phyloP scores from a whole-genome alignment of 176 grass and related monocot genomes.

The Cenchrus americanus region DNA sequence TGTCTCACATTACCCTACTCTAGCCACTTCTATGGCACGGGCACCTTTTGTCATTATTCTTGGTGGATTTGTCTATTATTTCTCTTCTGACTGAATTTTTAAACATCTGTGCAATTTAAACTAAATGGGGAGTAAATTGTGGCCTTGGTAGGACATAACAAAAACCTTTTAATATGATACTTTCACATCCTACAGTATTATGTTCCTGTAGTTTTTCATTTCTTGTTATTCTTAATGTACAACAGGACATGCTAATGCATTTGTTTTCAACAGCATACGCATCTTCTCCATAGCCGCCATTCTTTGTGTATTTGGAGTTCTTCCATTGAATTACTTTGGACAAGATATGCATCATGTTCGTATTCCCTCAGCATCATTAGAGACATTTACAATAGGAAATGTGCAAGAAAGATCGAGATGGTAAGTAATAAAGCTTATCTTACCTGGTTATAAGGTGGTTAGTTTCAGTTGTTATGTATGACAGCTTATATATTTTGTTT shows the following conservation, averaged over 20 bases:
- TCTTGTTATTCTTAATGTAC: not conserved
- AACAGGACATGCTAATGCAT: slow-evolving; percentile 32
- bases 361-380: slow-evolving; percentile 72
- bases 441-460: slow-evolving; percentile 38
- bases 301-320: slow-evolving; percentile 81
- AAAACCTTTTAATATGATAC: not conserved
- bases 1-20: slow-evolving; percentile 8
- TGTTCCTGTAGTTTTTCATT: not conserved
- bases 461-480: slow-evolving; percentile 23
- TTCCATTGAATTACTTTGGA: slow-evolving; percentile 98
- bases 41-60: not conserved
- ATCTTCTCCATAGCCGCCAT: slow-evolving; percentile 85
- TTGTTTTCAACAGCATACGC: slow-evolving; percentile 68
- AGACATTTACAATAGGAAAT: slow-evolving; percentile 92
- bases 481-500: slow-evolving; percentile 1
- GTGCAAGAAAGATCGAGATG: slow-evolving; percentile 62
- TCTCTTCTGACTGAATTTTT: not conserved
- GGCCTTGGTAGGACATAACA: not conserved
- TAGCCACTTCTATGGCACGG: slow-evolving; percentile 15
- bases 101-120: slow-evolving; percentile 14
- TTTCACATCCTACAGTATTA: not conserved
- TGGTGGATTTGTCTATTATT: slow-evolving; percentile 1
- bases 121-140: slow-evolving; percentile 6
- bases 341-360: slow-evolving; percentile 66
- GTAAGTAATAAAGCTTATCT: slow-evolving; percentile 49